Percentiles rank a stretch among this genome's conserved stretches.
phyloP scores from a whole-genome alignment of 768 basidiomycete species.

The Trametes cubensis region DNA sequence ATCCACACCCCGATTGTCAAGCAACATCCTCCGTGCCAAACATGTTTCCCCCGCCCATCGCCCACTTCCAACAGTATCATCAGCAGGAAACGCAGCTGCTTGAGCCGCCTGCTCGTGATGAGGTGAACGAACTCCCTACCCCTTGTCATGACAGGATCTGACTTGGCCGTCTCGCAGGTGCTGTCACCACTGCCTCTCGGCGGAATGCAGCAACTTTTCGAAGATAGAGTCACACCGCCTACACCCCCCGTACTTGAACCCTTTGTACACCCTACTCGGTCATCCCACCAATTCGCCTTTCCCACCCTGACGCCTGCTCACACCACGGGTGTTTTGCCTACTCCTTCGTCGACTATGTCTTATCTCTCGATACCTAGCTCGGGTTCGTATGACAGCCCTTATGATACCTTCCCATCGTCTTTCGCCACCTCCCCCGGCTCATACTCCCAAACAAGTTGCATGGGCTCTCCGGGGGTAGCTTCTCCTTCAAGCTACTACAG shows the following conservation, averaged over 20 bases:
- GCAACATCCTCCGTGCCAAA: neutral
- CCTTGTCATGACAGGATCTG: neutral
- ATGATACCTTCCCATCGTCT: neutral
- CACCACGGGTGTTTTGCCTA: neutral
- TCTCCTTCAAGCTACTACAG: constrained; percentile 7
- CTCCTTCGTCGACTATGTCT: neutral
- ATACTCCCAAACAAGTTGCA: neutral
- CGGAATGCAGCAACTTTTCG: constrained; percentile 1
- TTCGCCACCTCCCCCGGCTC: neutral
- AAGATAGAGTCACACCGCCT: neutral
- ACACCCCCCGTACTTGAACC: neutral
- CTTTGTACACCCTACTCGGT: neutral
- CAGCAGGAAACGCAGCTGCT: neutral
- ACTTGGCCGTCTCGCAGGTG: neutral
- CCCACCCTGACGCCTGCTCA: neutral
- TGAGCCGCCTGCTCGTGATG: neutral
- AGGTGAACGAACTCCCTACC: neutral
- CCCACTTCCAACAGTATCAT: neutral
- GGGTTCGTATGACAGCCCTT: neutral
- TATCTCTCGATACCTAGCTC: neutral
- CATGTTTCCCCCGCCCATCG: neutral
- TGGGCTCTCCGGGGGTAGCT: neutral
- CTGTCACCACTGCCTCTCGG: constrained; percentile 11
- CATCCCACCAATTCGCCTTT: neutral
- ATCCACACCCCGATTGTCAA: neutral